Evolutionary conservation across 106 monocot genomes (phyloP).

Genomic region (Allium fistulosum): DNA sequence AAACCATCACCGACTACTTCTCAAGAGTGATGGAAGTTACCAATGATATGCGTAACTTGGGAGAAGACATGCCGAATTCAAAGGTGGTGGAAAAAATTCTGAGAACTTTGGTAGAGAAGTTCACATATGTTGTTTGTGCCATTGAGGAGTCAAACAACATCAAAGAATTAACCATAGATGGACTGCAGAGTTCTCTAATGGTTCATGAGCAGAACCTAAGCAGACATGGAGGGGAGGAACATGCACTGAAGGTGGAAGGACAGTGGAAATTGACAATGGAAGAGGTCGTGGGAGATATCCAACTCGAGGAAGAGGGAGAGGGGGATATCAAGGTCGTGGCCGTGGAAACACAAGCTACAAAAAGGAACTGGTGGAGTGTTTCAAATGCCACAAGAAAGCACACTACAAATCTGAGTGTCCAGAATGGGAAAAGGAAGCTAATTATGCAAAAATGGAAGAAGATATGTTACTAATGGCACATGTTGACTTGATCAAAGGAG

Average conservation of each 20-base stretch:
- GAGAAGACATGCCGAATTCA: too few relatives aligned
- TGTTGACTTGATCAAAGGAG: background rate
- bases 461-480: background rate
- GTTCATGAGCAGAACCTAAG: background rate
- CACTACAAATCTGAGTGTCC: conserved; percentile 6
- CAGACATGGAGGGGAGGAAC: background rate
- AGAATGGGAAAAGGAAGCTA: conserved; percentile 4
- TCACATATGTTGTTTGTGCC: too few relatives aligned
- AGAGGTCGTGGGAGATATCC: too few relatives aligned
- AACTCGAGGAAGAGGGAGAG: conserved; percentile 3
- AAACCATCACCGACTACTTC: too few relatives aligned
- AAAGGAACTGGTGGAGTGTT: background rate
- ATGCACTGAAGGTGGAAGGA: background rate
- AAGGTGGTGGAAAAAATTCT: too few relatives aligned
- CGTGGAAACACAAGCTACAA: background rate
- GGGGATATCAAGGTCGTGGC: background rate
- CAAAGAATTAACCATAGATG: background rate
- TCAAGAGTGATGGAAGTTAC: too few relatives aligned
- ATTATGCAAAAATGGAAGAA: conserved; percentile 5
- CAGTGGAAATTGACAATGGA: too few relatives aligned
- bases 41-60: too few relatives aligned
- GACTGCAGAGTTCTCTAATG: background rate
- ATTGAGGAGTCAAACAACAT: background rate
- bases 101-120: too few relatives aligned
- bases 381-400: conserved; percentile 2